These are phyloP conservation scores for Aegilops bicornis DNA, from an alignment of 176 grass and related monocot species.

Conservation along the genomic window DNA sequence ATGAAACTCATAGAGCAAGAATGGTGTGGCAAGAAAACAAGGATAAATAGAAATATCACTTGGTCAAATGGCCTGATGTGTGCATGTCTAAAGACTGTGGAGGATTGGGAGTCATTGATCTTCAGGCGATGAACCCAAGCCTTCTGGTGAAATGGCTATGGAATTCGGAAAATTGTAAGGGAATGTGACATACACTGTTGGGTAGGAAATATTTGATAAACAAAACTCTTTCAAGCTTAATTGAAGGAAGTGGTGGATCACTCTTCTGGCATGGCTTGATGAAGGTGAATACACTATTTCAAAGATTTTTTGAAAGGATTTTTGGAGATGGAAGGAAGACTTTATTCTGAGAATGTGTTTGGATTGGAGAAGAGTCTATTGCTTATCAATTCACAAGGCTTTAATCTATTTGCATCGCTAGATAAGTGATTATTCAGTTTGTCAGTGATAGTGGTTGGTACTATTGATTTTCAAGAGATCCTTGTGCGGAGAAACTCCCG, in stretches of 20 bases:
- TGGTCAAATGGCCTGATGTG: neutral
- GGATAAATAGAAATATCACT: neutral
- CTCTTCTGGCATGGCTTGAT: neutral
- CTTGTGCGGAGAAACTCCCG: too few species aligned
- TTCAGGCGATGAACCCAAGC: too few species aligned
- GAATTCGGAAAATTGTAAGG: neutral
- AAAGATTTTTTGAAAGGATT: neutral
- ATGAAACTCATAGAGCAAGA: neutral
- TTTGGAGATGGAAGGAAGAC: neutral
- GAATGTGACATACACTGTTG: neutral
- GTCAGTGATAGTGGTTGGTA: too few species aligned
- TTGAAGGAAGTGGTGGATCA: neutral
- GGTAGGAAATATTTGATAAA: neutral
- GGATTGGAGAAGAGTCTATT: neutral
- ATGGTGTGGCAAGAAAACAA: neutral
- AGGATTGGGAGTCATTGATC: too few species aligned
- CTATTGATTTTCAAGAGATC: too few species aligned
- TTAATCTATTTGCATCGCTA: neutral
- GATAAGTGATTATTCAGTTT: too few species aligned
- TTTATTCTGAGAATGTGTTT: neutral
- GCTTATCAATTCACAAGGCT: neutral
- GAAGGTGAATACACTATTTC: neutral
- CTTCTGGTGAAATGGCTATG: neutral
- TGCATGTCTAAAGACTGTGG: too few species aligned
- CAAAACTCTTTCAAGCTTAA: neutral